Base-by-base conservation (phyloP, 2,329 filamentous ascomycete species). In the Aspergillus quadrilineatus region DNA sequence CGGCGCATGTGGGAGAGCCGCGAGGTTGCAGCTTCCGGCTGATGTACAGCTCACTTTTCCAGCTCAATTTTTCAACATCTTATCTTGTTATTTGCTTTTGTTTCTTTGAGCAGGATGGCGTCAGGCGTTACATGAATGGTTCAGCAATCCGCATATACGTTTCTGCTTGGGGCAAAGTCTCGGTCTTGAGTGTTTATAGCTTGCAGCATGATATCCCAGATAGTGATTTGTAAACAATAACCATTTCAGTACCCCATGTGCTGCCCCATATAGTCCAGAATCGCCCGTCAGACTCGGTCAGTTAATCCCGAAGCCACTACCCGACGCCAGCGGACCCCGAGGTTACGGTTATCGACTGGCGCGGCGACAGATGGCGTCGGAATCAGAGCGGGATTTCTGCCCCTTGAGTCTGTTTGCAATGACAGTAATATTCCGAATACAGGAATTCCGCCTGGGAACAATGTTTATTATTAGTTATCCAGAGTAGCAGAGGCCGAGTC, bases 1-100 rank as follows among this genome's bases (percentile, higher is more conserved):
- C 72, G 74, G 42, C 72, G 75, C 46, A 73, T 77, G 64, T 77
- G 75, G 75, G 73, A 77, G 46, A 76, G 72, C 53, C 72, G 75
- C 46, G 73, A 76, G 53, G 72, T 76, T 4, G 69, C 74, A 15
- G 67, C 66, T 14, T 69, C 67, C 26, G 69, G 70, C 32, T 75
- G 59, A 68, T 55, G 14, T 41, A 46, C 49, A 60, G 34, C 36
- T 29, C 17, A 15, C 10, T 36, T 43, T 42, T 34, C 3, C 17
- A 6, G 22, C 22, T 22, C 22, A 22, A 22, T 3, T 22, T 22
- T 22, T 22, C 22, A 22, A 22, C 3, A 17, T 30, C 2, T 45
- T 30, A n/a, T 42, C 22, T 39, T 4, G 7, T 30, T 36, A 30
- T 22, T 8, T 15, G 4, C 29, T 46, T 39, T 14, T 46, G 12